Percentiles rank a stretch among this genome's conserved stretches.
phyloP scores from a whole-genome alignment of 1,284 basidiomycete species.

The Tremellales sp. region DNA sequence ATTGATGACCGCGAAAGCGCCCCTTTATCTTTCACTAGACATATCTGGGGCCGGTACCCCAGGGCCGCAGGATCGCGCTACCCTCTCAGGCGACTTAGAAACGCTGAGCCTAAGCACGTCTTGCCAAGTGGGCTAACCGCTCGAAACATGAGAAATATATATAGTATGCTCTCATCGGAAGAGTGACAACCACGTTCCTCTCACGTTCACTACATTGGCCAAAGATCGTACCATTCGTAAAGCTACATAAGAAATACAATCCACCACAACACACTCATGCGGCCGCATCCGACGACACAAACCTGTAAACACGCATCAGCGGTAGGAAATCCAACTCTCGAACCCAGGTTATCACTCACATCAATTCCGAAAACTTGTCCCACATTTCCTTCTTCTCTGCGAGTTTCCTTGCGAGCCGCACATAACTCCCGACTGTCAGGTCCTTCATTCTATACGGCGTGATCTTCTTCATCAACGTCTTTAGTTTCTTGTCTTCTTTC shows the following conservation, averaged over 20 bases:
- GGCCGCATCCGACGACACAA: conserved; percentile 9
- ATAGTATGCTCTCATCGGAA: background rate
- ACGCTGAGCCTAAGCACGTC: too few species aligned
- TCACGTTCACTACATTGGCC: background rate
- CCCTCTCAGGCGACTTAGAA: too few species aligned
- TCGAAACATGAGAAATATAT: background rate
- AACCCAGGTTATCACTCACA: conserved; percentile 29
- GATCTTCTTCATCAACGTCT: conserved; percentile 54
- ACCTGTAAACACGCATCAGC: conserved; percentile 6
- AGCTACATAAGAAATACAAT: conserved; percentile 2
- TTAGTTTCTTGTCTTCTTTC: conserved; percentile 14
- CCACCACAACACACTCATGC: background rate
- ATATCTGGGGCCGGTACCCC: too few species aligned
- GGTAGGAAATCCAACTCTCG: background rate
- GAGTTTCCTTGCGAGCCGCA: conserved; percentile 64
- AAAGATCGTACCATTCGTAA: background rate
- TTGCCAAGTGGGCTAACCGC: too few species aligned
- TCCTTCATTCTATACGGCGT: conserved; percentile 68
- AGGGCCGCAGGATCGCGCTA: too few species aligned
- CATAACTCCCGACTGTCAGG: conserved; percentile 74
- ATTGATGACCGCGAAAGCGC: too few species aligned
- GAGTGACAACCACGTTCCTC: background rate
- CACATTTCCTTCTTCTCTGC: conserved; percentile 62
- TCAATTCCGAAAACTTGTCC: conserved; percentile 42
- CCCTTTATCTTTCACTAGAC: too few species aligned